Evolutionary conservation across 345 rosid species (phyloP), one percentile per base, ranked within the genome.

Genomic region (Eucalyptus pauciflora): DNA sequence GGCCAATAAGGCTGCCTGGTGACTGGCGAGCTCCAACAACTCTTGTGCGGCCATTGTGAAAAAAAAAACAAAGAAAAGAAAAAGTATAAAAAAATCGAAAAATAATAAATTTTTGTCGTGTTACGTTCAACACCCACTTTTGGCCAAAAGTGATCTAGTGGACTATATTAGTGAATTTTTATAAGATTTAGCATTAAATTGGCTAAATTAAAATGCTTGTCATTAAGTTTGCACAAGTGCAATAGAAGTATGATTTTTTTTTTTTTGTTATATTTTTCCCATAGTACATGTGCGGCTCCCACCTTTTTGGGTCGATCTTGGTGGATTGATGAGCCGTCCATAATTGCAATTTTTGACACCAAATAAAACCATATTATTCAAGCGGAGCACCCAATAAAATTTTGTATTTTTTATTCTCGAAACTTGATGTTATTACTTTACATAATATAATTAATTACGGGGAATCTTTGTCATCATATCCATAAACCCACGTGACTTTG

Each of bases 91-190:
- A 62, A 60, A 60, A 1, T 18, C 4, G 3, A 51, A 51, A 51
- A 17, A 17, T 51, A 51, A 7, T 17, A 52, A 50, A 1, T 7
- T 52, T 17, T 7, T 3, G 0, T 29, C 1, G 1, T 62, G 17
- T 4, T 1, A 62, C 1, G 1, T 62, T 0, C 11, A 0, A 13
- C 69, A 5, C 14, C 2, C 1, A 12, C 33, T 62, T 62, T 13
- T 13, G 7, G 33, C 31, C 31, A 62, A 29, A 29, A 62, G 14
- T 62, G 33, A 13, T 13, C 8, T 11, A 12, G 29, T 27, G 31
- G 31, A 62, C 7, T 62, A 22, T 22, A 56, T 56, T 56, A 1
- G 5, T 27, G 3, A 62, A 27, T 27, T 27, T 27, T 27, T 6
- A 27, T 11, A 60, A 27, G 3, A 5, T 11, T 27, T 60, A 60